Base-by-base conservation (phyloP, 805 yeast genomes). In the Sporopachydermia quercuum region DNA sequence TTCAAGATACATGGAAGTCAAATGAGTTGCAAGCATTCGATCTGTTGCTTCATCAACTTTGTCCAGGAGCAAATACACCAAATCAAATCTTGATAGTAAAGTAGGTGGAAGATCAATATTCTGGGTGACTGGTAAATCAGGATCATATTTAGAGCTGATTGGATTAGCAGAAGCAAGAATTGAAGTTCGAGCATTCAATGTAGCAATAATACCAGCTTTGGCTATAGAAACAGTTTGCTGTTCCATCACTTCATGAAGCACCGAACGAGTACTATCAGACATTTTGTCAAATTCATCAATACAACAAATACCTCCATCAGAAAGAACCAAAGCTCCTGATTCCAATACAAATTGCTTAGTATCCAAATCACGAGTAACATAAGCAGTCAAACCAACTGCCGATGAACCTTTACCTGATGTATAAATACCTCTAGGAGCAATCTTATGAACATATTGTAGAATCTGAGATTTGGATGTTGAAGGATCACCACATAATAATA, bases 331-430 rank as follows among this genome's bases (percentile, higher is more conserved):
- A 0, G 99, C 99, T 57, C 99, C 99, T 51, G 86, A 74, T 56
- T 91, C 99, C 40, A 91, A 68, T 3, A 91, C 98, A 38, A 89
- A 62, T 57, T 91, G 98, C 52, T 76, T 82, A 0, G 97, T 85
- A 52, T 91, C 97, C 18, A 82, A 70, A 56, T 91, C 99, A 53
- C 96, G 70, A 5, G 98, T 87, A 41, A 91, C 79, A 56, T 91
- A 91, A 0, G 99, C 98, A 1, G 99, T 91, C 53, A 91, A 67
- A 67, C 99, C 99, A 38, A 91, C 99, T 0, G 99, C 99, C 19
- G 98, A 91, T 1, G 96, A 86, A 39, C 98, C 98, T 53, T 91
- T 91, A 59, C 99, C 99, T 1, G 96, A 87, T 3, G 99, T 91
- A 60, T 87, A 91, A 34, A 91, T 84, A 49, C 98, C 98, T 55